phyloP scores from a whole-genome alignment of 2,329 filamentous ascomycete species.

The Rasamsonia emersonii region DNA sequence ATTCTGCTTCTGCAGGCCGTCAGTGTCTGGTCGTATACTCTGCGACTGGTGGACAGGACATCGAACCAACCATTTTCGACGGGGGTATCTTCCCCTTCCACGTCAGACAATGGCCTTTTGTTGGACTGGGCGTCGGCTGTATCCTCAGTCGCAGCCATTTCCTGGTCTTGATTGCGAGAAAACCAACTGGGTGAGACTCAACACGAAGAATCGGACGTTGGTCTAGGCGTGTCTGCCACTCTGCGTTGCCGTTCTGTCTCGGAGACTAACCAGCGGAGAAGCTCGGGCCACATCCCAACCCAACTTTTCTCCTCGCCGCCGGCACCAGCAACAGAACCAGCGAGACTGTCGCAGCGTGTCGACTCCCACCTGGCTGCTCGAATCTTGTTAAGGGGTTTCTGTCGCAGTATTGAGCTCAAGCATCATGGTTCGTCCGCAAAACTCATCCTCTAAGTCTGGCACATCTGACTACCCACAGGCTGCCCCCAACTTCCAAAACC shows the following conservation, averaged over 20 bases:
- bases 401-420: conserved; percentile 5
- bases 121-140: conserved; percentile 24
- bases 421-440: conserved; percentile 22
- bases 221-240: no score
- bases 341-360: no score
- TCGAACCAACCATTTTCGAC: conserved; percentile 22
- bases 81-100: conserved; percentile 40
- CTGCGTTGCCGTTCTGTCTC: not conserved
- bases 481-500: conserved; percentile 50
- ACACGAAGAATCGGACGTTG: no score
- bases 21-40: not conserved
- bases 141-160: conserved; percentile 23
- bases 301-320: conserved; percentile 21
- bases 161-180: no score
- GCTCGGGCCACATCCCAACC: conserved; percentile 22
- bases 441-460: conserved; percentile 5
- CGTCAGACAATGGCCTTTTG: conserved; percentile 51
- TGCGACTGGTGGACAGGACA: conserved; percentile 8
- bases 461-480: conserved; percentile 13
- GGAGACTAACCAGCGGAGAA: conserved; percentile 3
- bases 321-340: not conserved
- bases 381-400: not conserved
- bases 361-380: no score
- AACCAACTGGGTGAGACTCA: no score
- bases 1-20: conserved; percentile 24